phyloP scores from a whole-genome alignment of 352 stramenopile species.

The Pythium aristosporum region DNA sequence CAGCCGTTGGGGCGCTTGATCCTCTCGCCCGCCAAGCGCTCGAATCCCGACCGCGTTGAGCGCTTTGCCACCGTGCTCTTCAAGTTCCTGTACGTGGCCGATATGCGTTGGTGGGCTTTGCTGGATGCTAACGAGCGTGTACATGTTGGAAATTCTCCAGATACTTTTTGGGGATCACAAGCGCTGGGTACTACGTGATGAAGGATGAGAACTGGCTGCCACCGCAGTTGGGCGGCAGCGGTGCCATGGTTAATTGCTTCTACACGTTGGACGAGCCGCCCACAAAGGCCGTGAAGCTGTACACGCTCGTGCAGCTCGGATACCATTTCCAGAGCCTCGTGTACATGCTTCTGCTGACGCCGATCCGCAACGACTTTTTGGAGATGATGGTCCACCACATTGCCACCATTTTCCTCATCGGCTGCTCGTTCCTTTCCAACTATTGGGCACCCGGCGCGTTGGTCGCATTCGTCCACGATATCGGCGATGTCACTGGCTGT shows the following conservation, averaged over 20 bases:
- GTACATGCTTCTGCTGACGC: conserved; percentile 56
- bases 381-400: conserved; percentile 61
- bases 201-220: conserved; percentile 54
- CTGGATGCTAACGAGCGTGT: neutral
- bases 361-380: conserved; percentile 61
- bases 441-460: conserved; percentile 47
- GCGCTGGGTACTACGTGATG: conserved; percentile 41
- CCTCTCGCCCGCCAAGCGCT: conserved; percentile 54
- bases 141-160: neutral
- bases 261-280: conserved; percentile 34
- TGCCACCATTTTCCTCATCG: conserved; percentile 59
- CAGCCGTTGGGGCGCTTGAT: conserved; percentile 44
- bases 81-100: conserved; percentile 45
- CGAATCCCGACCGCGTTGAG: conserved; percentile 43
- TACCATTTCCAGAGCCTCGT: conserved; percentile 58
- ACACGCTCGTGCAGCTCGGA: conserved; percentile 53
- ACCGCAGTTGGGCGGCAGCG: conserved; percentile 37
- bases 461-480: conserved; percentile 53
- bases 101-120: neutral
- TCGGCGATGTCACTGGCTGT: conserved; percentile 56
- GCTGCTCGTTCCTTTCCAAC: conserved; percentile 53
- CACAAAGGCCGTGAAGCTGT: conserved; percentile 36
- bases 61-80: conserved; percentile 73
- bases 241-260: conserved; percentile 34
- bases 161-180: conserved; percentile 51